These are phyloP conservation scores for Teunomyces atbi DNA, from an alignment of 805 yeast species.

Conservation along the genomic window DNA sequence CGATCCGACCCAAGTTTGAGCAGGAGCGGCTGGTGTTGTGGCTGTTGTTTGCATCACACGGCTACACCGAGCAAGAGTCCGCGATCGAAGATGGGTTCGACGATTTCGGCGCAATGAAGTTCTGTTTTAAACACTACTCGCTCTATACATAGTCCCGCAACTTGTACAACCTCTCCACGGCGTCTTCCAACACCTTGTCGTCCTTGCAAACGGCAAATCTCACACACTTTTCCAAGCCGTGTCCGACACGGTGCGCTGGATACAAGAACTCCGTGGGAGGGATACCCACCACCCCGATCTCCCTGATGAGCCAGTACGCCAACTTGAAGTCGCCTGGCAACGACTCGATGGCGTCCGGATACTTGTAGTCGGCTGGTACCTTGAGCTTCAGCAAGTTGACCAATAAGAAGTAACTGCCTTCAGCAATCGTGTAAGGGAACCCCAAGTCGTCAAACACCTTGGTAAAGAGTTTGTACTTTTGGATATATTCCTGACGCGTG, in stretches of 20 bases:
- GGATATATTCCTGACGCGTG: slow-evolving; percentile 65
- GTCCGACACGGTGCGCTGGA: slow-evolving; percentile 56
- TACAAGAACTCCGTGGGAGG: slow-evolving; percentile 96
- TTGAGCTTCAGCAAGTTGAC: slow-evolving; percentile 84
- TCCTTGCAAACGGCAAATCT: slow-evolving; percentile 97
- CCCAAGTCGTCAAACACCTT: slow-evolving; percentile 81
- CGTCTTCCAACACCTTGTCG: slow-evolving; percentile 74
- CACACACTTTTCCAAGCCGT: slow-evolving; percentile 76
- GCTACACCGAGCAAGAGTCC: slow-evolving; percentile 33
- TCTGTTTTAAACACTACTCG: slow-evolving; percentile 41
- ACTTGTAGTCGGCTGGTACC: slow-evolving; percentile 69
- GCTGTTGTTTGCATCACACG: slow-evolving; percentile 42
- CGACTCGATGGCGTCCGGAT: slow-evolving; percentile 64
- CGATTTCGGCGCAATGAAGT: slow-evolving; percentile 77
- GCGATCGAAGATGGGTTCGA: slow-evolving; percentile 67
- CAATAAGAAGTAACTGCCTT: slow-evolving; percentile 90
- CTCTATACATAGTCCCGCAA: slow-evolving; percentile 57
- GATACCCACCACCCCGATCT: slow-evolving; percentile 91
- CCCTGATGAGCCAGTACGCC: slow-evolving; percentile 91
- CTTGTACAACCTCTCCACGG: slow-evolving; percentile 70
- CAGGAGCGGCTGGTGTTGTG: slow-evolving; percentile 63
- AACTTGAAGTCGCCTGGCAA: slow-evolving; percentile 84
- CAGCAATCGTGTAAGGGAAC: slow-evolving; percentile 85
- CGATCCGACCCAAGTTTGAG: slow-evolving; percentile 66
- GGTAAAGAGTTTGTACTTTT: slow-evolving; percentile 73